These are phyloP conservation scores for Fusarium multiceps DNA, from an alignment of 2,329 filamentous ascomycete genomes.

Conservation along the genomic window DNA sequence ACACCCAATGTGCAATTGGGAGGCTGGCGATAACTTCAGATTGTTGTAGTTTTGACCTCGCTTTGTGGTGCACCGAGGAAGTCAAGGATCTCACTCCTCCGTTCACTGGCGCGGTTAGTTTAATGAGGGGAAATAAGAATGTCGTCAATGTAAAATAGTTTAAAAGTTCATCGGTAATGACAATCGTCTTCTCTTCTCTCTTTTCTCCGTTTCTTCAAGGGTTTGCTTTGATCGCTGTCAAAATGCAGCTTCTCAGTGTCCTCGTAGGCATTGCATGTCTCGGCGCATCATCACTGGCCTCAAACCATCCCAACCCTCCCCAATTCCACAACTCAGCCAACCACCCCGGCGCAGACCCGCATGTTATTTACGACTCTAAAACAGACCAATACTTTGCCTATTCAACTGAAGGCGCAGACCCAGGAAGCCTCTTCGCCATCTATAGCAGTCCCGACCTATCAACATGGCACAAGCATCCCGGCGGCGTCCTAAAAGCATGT, in stretches of 20 bases:
- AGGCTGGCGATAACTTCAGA: not conserved
- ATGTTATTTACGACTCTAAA: conserved; percentile 48
- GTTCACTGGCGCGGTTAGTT: not conserved
- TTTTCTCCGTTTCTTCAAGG: not conserved
- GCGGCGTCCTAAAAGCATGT: conserved; percentile 50
- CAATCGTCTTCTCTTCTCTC: not conserved
- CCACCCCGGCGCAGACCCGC: conserved; percentile 50
- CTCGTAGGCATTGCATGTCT: not conserved
- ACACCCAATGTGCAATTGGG: not conserved
- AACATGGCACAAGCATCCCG: conserved; percentile 50
- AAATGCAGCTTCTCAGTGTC: conserved; percentile 11
- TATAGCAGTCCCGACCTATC: conserved; percentile 52
- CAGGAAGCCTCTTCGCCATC: conserved; percentile 49
- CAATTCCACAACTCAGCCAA: conserved; percentile 51
- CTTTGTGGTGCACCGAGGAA: conserved; percentile 5
- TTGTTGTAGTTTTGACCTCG: not conserved
- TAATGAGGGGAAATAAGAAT: conserved; percentile 29
- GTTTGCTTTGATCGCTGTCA: not conserved
- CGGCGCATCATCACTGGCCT: conserved; percentile 4
- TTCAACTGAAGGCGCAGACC: conserved; percentile 51
- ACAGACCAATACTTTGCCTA: conserved; percentile 51
- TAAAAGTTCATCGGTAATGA: not conserved
- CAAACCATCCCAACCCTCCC: conserved; percentile 24
- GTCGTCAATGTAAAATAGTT: conserved; percentile 6
- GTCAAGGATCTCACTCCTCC: conserved; percentile 25